These are phyloP conservation scores for Pyrus pyrifolia DNA, from an alignment of 306 rosid genomes.

Conservation along the genomic window DNA sequence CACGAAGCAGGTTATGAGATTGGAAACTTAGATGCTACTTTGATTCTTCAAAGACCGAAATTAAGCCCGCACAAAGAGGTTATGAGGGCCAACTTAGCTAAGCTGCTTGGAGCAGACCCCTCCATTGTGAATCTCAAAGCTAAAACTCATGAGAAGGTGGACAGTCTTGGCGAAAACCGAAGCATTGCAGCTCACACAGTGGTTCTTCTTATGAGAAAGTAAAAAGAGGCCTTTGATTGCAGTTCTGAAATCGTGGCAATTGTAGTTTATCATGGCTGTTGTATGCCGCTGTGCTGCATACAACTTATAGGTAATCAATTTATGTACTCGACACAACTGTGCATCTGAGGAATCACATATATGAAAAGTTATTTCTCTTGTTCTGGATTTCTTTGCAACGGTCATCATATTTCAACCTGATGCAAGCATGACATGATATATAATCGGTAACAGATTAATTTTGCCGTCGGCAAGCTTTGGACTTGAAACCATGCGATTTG, in stretches of 20 bases:
- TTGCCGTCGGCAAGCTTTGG: neutral
- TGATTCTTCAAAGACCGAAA: constrained; percentile 93
- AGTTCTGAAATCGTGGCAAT: neutral
- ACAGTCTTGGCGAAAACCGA: constrained; percentile 93
- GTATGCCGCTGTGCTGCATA: neutral
- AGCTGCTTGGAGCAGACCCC: constrained; percentile 82
- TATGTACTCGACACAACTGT: neutral
- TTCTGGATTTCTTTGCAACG: neutral
- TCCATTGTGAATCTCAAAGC: constrained; percentile 87
- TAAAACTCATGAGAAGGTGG: constrained; percentile 96
- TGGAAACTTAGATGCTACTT: constrained; percentile 85
- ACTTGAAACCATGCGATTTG: neutral
- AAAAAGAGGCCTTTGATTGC: neutral
- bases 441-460: neutral
- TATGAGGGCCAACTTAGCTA: constrained; percentile 75
- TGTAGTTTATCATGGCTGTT: neutral
- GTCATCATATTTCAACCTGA: too few relatives aligned
- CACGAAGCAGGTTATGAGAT: constrained; percentile 85
- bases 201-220: constrained; percentile 87
- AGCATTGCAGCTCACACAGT: constrained; percentile 97
- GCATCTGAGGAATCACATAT: constrained; percentile 1
- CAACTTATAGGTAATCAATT: neutral
- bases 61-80: constrained; percentile 91
- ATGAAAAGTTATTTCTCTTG: neutral
- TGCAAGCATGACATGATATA: neutral